These are phyloP conservation scores for Debaryomycetaceae sp. DNA, from an alignment of 1,139 yeast genomes.

Conservation along the genomic window DNA sequence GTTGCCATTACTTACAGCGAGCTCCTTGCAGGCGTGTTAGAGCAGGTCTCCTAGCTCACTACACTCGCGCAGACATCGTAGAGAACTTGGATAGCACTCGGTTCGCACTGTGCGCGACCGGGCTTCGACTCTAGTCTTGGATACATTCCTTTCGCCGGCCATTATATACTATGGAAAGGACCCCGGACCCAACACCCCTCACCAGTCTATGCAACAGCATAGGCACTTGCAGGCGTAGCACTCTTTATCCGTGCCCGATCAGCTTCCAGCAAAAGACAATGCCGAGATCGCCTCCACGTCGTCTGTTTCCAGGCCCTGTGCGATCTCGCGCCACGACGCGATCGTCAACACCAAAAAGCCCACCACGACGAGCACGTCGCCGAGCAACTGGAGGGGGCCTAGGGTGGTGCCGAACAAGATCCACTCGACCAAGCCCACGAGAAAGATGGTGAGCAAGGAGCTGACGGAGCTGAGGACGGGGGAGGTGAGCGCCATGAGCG, in stretches of 20 bases:
- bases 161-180: too few species aligned
- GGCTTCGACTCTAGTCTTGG: too few species aligned
- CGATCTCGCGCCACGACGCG: slow-evolving; percentile 67
- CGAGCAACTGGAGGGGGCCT: slow-evolving; percentile 38
- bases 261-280: slow-evolving; percentile 33
- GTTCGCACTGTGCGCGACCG: too few species aligned
- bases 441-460: slow-evolving; percentile 63
- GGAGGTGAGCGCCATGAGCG: slow-evolving; percentile 74
- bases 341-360: slow-evolving; percentile 63
- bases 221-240: background rate
- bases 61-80: too few species aligned
- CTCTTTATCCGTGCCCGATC: slow-evolving; percentile 5
- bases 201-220: too few species aligned
- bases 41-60: too few species aligned
- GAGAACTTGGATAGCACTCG: too few species aligned
- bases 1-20: too few species aligned
- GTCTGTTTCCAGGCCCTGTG: slow-evolving; percentile 55
- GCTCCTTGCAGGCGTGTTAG: too few species aligned
- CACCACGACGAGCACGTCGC: slow-evolving; percentile 46
- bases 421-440: slow-evolving; percentile 78
- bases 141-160: too few species aligned
- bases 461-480: slow-evolving; percentile 83
- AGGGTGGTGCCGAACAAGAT: slow-evolving; percentile 48
- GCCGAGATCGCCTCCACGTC: slow-evolving; percentile 36
- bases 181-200: too few species aligned